phyloP scores from a whole-genome alignment of 73 alveolate genomes.

The Paramecium biaurelia region DNA sequence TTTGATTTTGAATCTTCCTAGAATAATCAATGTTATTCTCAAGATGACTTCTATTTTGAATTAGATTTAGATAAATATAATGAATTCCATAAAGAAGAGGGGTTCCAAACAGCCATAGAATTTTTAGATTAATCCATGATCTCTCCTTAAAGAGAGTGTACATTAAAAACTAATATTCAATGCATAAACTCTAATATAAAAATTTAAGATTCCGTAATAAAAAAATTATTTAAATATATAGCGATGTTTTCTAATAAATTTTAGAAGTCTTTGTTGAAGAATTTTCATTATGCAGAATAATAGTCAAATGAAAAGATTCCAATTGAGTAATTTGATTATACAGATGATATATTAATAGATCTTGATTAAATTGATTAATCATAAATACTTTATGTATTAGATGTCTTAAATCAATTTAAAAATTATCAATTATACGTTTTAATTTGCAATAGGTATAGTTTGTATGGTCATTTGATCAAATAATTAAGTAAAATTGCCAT shows the following conservation, averaged over 20 bases:
- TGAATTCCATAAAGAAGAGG: not conserved
- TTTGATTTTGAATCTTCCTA: no score
- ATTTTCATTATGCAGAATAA: constrained; percentile 66
- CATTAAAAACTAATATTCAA: not conserved
- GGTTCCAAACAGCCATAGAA: no score
- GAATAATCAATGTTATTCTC: no score
- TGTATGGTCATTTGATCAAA: constrained; percentile 75
- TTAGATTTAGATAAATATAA: no score
- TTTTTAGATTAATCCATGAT: not conserved
- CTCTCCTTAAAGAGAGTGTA: not conserved
- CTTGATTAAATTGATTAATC: constrained; percentile 75
- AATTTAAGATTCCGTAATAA: constrained; percentile 79
- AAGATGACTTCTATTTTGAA: not conserved
- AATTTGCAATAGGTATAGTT: constrained; percentile 83
- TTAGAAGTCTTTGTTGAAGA: constrained; percentile 40
- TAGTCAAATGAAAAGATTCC: not conserved
- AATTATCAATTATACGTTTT: constrained; percentile 78
- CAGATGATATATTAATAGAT: constrained; percentile 70
- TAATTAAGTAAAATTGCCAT: constrained; percentile 72
- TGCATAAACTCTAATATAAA: constrained; percentile 55
- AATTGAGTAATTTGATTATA: constrained; percentile 42
- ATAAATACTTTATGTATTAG: constrained; percentile 74
- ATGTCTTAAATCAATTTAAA: constrained; percentile 82
- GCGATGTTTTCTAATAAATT: constrained; percentile 82
- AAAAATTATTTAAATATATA: constrained; percentile 78